These are phyloP conservation scores for Porcisia hertigi DNA, from an alignment of 208 protist species.

Conservation along the genomic window DNA sequence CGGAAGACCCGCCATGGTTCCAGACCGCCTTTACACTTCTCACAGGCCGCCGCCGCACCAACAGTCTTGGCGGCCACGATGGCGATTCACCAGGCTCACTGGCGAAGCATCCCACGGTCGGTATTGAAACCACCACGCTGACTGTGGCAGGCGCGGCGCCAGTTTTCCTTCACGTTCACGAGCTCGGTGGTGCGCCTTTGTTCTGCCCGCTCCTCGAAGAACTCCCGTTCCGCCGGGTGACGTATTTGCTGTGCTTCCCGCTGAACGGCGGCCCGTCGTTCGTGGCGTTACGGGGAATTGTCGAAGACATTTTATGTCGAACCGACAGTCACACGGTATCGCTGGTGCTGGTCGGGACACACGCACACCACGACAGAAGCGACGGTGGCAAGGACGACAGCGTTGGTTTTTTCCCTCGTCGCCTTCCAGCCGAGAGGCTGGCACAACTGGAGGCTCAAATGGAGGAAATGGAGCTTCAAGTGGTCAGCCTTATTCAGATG, in stretches of 20 bases:
- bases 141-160: conserved; percentile 14
- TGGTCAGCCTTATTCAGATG: conserved; percentile 67
- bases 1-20: conserved; percentile 46
- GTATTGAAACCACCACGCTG: conserved; percentile 26
- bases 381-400: conserved; percentile 3
- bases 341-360: conserved; percentile 44
- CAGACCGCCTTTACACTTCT: conserved; percentile 41
- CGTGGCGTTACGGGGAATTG: conserved; percentile 38
- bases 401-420: conserved; percentile 5
- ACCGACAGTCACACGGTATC: conserved; percentile 52
- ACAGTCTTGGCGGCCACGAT: background rate
- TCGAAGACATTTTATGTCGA: conserved; percentile 77
- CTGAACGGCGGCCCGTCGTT: conserved; percentile 43
- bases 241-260: conserved; percentile 79
- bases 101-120: conserved; percentile 28
- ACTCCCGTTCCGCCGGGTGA: conserved; percentile 64
- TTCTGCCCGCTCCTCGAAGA: conserved; percentile 67
- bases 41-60: conserved; percentile 9
- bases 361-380: conserved; percentile 28
- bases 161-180: conserved; percentile 54
- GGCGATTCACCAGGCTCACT: background rate
- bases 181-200: conserved; percentile 67
- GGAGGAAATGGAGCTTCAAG: conserved; percentile 57
- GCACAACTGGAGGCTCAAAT: conserved; percentile 38
- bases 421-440: conserved; percentile 14